These are phyloP conservation scores for Cystobasidium onofrii DNA, from an alignment of 768 basidiomycete genomes.

Conservation along the genomic window DNA sequence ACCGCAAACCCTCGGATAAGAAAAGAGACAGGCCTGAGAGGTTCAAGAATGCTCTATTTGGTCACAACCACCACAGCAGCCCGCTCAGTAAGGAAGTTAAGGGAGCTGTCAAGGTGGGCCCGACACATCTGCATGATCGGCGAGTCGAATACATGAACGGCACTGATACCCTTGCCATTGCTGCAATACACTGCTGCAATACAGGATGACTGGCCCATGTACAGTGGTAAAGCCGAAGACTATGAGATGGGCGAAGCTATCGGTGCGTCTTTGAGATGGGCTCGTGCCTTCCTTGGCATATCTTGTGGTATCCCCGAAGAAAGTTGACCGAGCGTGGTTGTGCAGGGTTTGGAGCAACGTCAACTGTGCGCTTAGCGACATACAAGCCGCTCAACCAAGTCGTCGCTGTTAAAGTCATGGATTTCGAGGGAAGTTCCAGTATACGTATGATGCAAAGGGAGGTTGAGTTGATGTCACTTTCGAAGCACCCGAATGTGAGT, in stretches of 20 bases:
- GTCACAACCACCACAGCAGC: not conserved
- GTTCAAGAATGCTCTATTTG: not conserved
- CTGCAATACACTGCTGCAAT: not conserved
- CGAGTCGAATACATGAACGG: no score
- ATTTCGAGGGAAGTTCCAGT: slow-evolving; percentile 14
- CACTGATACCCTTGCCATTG: no score
- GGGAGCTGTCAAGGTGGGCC: slow-evolving; percentile 21
- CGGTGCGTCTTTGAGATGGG: not conserved
- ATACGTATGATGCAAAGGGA: slow-evolving; percentile 49
- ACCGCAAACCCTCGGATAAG: not conserved
- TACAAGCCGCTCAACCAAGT: slow-evolving; percentile 53
- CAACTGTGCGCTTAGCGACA: slow-evolving; percentile 72
- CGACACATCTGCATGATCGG: not conserved
- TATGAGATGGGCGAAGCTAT: slow-evolving; percentile 32
- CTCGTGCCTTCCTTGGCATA: not conserved
- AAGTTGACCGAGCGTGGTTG: not conserved
- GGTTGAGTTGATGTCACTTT: slow-evolving; percentile 83
- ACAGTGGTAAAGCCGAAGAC: slow-evolving; percentile 18
- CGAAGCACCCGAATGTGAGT: slow-evolving; percentile 50
- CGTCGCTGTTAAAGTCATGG: slow-evolving; percentile 76
- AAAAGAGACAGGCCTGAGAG: slow-evolving; percentile 4
- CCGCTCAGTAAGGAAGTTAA: slow-evolving; percentile 3
- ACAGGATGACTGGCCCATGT: slow-evolving; percentile 30
- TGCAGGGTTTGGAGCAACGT: slow-evolving; percentile 71
- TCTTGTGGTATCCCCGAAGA: not conserved